Evolutionary conservation across 1,139 yeast species (phyloP).

Genomic region (Sugiyamaella neomexicana): DNA sequence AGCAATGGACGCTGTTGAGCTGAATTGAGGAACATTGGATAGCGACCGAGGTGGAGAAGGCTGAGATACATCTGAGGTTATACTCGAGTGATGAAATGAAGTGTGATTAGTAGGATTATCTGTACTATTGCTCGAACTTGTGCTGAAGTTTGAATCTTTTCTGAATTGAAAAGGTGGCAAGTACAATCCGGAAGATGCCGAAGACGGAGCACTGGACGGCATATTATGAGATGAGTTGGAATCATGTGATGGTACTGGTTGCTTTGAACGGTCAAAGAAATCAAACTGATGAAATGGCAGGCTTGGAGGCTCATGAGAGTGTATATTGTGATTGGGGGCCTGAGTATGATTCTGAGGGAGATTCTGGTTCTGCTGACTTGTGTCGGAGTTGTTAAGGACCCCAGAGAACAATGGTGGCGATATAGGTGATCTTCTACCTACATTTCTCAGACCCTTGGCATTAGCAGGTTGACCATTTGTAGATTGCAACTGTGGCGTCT

Average conservation of each 20-base stretch:
- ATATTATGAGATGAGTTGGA: neutral
- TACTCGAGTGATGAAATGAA: conserved; percentile 11
- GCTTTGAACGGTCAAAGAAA: conserved; percentile 9
- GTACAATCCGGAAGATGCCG: conserved; percentile 2
- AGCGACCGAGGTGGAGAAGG: neutral
- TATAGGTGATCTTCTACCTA: conserved; percentile 10
- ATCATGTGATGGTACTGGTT: neutral
- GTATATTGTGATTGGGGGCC: neutral
- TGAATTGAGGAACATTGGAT: conserved; percentile 30
- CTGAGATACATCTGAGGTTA: conserved; percentile 1
- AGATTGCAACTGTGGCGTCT: conserved; percentile 15
- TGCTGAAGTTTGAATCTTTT: conserved; percentile 16
- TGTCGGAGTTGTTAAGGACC: neutral
- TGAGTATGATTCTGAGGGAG: too few relatives aligned
- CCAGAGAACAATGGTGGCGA: conserved; percentile 14
- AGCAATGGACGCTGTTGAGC: conserved; percentile 25
- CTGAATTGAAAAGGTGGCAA: conserved; percentile 17
- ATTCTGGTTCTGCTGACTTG: neutral
- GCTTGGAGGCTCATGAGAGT: conserved; percentile 2
- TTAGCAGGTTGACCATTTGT: neutral
- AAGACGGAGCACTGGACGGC: neutral
- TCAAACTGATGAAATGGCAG: conserved; percentile 13
- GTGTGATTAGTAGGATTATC: conserved; percentile 8
- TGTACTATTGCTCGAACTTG: conserved; percentile 1
- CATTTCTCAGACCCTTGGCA: neutral